Conservation (phyloP, 176 grass and related monocot species). For the Avena atlantica region DNA sequence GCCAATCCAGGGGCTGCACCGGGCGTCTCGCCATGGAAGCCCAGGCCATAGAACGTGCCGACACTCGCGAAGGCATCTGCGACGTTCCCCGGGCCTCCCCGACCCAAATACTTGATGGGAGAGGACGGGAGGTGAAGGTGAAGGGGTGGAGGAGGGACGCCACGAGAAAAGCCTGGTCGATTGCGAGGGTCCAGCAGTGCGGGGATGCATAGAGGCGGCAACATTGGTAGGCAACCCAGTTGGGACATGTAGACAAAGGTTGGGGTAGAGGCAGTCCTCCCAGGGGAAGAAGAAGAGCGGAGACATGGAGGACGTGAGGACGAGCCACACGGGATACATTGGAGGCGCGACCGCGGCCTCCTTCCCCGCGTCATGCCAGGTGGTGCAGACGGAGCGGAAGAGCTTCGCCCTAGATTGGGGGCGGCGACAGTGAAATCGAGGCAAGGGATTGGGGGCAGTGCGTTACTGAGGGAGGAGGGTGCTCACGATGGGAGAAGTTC, state of each 20-base stretch:
- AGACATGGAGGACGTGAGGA: slow-evolving; percentile 46
- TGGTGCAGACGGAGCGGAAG: slow-evolving; percentile 64
- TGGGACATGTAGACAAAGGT: slow-evolving; percentile 36
- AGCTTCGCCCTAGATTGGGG: too few relatives aligned
- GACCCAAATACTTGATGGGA: slow-evolving; percentile 17
- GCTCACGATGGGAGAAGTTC: too few relatives aligned
- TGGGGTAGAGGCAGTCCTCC: slow-evolving; percentile 60
- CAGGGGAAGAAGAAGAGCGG: slow-evolving; percentile 52
- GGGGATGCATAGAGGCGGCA: slow-evolving; percentile 52
- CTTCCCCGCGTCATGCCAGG: slow-evolving; percentile 47
- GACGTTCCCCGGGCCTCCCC: too few relatives aligned
- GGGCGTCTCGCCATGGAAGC: too few relatives aligned
- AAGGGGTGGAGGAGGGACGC: slow-evolving; percentile 57
- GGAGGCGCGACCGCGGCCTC: slow-evolving; percentile 38
- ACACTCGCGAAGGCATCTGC: too few relatives aligned
- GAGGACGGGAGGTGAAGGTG: slow-evolving; percentile 35
- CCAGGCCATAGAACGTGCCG: too few relatives aligned
- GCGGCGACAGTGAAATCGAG: too few relatives aligned
- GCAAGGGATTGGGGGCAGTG: too few relatives aligned
- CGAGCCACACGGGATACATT: slow-evolving; percentile 41
- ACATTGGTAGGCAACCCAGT: background rate
- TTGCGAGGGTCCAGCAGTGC: slow-evolving; percentile 46
- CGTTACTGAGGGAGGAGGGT: too few relatives aligned
- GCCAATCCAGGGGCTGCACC: too few relatives aligned
- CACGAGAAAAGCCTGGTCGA: slow-evolving; percentile 33